These are phyloP conservation scores for Pythium biforme DNA, from an alignment of 352 stramenopile species.

Conservation along the genomic window DNA sequence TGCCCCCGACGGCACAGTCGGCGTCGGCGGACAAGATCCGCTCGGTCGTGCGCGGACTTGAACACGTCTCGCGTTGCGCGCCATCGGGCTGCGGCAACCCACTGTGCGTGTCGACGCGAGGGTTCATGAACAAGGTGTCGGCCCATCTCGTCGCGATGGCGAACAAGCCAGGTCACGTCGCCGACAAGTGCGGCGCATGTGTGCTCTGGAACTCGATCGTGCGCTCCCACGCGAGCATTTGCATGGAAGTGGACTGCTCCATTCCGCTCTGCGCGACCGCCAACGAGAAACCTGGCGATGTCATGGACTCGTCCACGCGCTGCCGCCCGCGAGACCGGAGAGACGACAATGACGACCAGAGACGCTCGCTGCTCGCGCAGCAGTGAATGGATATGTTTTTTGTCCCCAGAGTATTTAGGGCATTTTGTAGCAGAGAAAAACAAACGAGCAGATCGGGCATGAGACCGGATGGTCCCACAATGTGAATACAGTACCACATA, in stretches of 20 bases:
- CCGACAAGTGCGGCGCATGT: slow-evolving; percentile 26
- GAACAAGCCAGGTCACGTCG: slow-evolving; percentile 18
- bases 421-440: slow-evolving; percentile 1
- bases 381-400: slow-evolving; percentile 4
- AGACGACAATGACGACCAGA: slow-evolving; percentile 28
- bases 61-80: slow-evolving; percentile 27
- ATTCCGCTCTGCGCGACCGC: slow-evolving; percentile 24
- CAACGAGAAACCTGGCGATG: background rate
- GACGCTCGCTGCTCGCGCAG: slow-evolving; percentile 18
- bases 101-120: slow-evolving; percentile 28
- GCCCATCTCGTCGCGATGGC: slow-evolving; percentile 26
- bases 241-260: slow-evolving; percentile 26
- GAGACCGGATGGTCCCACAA: background rate
- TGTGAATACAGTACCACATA: slow-evolving; percentile 6
- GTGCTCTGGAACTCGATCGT: slow-evolving; percentile 30
- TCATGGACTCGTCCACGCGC: background rate
- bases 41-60: slow-evolving; percentile 27
- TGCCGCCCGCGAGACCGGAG: slow-evolving; percentile 20
- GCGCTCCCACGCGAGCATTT: slow-evolving; percentile 24
- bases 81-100: slow-evolving; percentile 26
- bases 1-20: background rate
- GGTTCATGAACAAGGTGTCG: slow-evolving; percentile 31
- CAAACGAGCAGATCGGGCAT: background rate
- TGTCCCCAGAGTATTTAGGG: slow-evolving; percentile 1
- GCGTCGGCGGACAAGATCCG: slow-evolving; percentile 30